phyloP scores from a whole-genome alignment of 2,329 filamentous ascomycete genomes.

The Calycina herbarum region DNA sequence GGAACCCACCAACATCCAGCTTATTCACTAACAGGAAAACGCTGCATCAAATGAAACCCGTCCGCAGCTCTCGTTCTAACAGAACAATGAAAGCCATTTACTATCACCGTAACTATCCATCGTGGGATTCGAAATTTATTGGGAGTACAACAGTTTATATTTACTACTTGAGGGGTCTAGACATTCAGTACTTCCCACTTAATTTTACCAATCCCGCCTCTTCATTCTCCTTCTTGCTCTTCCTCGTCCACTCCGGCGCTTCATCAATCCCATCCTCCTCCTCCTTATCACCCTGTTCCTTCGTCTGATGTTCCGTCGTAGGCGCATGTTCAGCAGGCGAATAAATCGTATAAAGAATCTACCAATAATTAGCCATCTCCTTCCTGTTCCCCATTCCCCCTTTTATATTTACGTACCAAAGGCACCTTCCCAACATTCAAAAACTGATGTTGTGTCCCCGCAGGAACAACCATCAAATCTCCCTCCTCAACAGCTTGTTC shows the following conservation, averaged over 20 bases:
- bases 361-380: constrained; percentile 1
- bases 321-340: constrained; percentile 62
- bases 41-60: too few species aligned
- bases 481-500: constrained; percentile 47
- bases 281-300: constrained; percentile 61
- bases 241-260: constrained; percentile 58
- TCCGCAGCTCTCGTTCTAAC: too few species aligned
- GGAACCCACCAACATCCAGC: too few species aligned
- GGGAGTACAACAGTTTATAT: too few species aligned
- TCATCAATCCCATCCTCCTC: constrained; percentile 62
- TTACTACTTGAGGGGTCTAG: too few species aligned
- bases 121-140: too few species aligned
- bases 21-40: too few species aligned
- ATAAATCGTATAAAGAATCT: constrained; percentile 62
- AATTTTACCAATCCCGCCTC: constrained; percentile 52
- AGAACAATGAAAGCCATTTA: too few species aligned
- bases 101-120: too few species aligned
- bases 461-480: constrained; percentile 57
- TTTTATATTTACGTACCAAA: constrained; percentile 36
- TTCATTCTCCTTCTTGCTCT: constrained; percentile 59
- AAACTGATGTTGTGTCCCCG: constrained; percentile 66
- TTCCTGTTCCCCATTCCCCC: neutral
- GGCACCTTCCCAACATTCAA: constrained; percentile 60
- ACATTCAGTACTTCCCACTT: neutral
- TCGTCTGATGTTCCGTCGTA: constrained; percentile 60